Evolutionary conservation across 306 rosid species (phyloP), one percentile per base, ranked within the genome.

Genomic region (Trifolium fragiferum): DNA sequence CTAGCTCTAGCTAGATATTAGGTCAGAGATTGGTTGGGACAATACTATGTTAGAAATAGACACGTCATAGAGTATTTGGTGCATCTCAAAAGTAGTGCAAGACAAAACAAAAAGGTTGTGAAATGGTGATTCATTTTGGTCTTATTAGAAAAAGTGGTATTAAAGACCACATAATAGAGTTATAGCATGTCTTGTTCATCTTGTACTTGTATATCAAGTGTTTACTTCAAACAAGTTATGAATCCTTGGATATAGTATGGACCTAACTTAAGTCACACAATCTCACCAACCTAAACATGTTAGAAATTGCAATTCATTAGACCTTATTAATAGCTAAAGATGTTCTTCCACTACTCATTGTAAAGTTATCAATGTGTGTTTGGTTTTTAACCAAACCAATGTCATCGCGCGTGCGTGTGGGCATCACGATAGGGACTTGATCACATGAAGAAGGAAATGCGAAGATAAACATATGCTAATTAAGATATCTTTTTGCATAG

Each of bases 1-100:
- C 43, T 30, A 30, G 68, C 37, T 46, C 32, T 71, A 78, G 70
- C 40, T 66, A 78, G 66, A 68, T 63, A 11, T 37, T 75, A 69
- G 32, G 32, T 11, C 44, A 18, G 27, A 49, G 40, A 23, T 41
- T 15, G 62, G 38, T 60, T 60, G 51, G 76, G 50, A 41, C 70
- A 73, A 66, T 16, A 64, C 69, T 66, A 66, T 43, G 71, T 41
- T 41, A 66, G 54, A 66, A 66, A 21, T 43, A 66, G 54, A 43
- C 35, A 66, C 19, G 40, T 41, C 4, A 21, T 43, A 43, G 71
- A 66, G 49, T 19, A 41, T 43, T 66, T 21, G 68, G 21, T 35
- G 68, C 68, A 63, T 63, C 25, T 63, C 8, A 16, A 63, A 63
- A 63, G 68, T 63, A 63, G 68, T 35, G 38, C 14, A 63, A 21